These are phyloP conservation scores for Phytophthora tubulina DNA, from an alignment of 352 stramenopile species.

Conservation along the genomic window DNA sequence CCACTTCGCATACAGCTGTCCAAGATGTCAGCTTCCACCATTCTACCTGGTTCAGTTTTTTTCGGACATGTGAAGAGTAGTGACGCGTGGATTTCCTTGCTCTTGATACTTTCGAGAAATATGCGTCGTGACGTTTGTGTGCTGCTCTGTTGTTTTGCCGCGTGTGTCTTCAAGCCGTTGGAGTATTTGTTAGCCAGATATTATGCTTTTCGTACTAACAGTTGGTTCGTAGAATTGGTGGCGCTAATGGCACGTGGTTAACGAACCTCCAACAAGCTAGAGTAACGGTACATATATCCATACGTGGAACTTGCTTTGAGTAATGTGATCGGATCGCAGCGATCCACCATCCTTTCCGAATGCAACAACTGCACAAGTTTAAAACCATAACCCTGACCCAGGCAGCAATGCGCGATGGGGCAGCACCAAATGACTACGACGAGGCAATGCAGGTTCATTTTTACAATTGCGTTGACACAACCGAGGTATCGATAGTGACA, in stretches of 20 bases:
- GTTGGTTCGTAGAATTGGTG: constrained; percentile 31
- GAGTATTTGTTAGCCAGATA: too few relatives aligned
- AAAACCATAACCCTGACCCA: constrained; percentile 10
- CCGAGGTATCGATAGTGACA: neutral
- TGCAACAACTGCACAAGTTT: constrained; percentile 12
- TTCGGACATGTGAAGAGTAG: neutral
- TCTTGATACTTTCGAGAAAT: too few relatives aligned
- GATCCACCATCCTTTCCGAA: constrained; percentile 12
- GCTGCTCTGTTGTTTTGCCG: neutral
- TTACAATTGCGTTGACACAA: constrained; percentile 27
- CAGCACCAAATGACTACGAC: neutral
- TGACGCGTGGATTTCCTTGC: neutral
- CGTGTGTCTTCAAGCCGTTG: neutral
- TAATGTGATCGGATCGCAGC: constrained; percentile 17
- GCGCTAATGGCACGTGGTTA: constrained; percentile 1
- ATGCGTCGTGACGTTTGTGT: too few relatives aligned
- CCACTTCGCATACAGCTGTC: constrained; percentile 23
- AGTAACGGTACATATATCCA: neutral
- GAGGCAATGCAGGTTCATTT: constrained; percentile 19
- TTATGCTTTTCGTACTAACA: constrained; percentile 22
- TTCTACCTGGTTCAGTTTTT: constrained; percentile 18
- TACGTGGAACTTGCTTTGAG: neutral
- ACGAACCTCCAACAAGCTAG: constrained; percentile 11
- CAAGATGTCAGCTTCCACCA: constrained; percentile 5
- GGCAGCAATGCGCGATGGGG: neutral